phyloP scores from a whole-genome alignment of 495 filamentous ascomycete genomes.

The Penicillium daleae region DNA sequence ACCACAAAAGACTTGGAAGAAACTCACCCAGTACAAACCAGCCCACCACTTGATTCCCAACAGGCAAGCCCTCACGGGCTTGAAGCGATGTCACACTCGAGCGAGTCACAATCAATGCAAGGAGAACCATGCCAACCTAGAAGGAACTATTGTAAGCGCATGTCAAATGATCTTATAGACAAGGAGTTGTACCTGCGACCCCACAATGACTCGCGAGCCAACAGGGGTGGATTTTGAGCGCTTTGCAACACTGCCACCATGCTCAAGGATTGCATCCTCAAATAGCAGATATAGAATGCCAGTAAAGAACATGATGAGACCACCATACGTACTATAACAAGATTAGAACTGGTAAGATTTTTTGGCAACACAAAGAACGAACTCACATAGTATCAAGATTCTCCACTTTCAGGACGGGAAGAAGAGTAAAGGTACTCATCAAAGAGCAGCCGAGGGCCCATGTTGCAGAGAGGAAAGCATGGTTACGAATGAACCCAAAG shows the following conservation, averaged over 20 bases:
- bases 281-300: constrained; percentile 82
- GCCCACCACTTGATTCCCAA: constrained; percentile 85
- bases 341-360: constrained; percentile 29
- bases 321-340: constrained; percentile 68
- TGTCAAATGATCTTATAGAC: neutral
- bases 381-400: constrained; percentile 76
- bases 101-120: constrained; percentile 83
- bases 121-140: constrained; percentile 77
- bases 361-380: neutral
- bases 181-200: constrained; percentile 50
- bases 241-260: constrained; percentile 15
- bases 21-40: constrained; percentile 80
- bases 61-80: constrained; percentile 82
- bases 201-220: constrained; percentile 59
- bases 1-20: neutral
- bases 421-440: constrained; percentile 90
- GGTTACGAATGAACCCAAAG: constrained; percentile 64
- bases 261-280: constrained; percentile 67
- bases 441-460: constrained; percentile 78
- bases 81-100: constrained; percentile 82
- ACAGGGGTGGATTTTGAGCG: constrained; percentile 38
- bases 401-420: constrained; percentile 86
- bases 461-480: constrained; percentile 63
- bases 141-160: neutral
- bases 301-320: constrained; percentile 74